Percentiles rank a stretch among this genome's conserved stretches.
Conservation (phyloP, 1,284 basidiomycete species). For the Microbotryum scabiosae region DNA sequence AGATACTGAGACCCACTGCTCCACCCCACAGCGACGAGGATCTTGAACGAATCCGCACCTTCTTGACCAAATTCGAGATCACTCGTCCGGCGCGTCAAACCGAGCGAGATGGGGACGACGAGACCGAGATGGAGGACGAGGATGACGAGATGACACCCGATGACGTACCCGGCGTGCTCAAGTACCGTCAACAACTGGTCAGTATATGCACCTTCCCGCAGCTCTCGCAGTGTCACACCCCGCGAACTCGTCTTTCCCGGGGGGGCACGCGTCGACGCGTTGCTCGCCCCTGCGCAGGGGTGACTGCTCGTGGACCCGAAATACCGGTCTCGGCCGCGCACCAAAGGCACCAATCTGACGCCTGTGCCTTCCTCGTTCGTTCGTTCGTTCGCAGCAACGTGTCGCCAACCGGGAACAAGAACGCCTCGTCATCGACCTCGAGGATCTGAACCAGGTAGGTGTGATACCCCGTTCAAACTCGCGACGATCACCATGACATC, state of each 20-base stretch:
- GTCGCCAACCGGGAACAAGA: constrained; percentile 89
- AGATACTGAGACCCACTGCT: not conserved
- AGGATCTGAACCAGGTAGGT: constrained; percentile 40
- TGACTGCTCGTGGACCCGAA: too few species aligned
- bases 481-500: not conserved
- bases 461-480: constrained; percentile 2
- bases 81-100: constrained; percentile 46
- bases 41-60: constrained; percentile 55
- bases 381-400: constrained; percentile 62
- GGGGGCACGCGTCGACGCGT: too few species aligned
- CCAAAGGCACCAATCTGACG: too few species aligned
- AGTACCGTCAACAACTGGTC: constrained; percentile 87
- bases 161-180: constrained; percentile 41
- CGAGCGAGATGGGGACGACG: constrained; percentile 57
- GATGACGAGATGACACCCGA: constrained; percentile 10
- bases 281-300: too few species aligned
- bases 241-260: too few species aligned
- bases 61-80: constrained; percentile 54
- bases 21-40: constrained; percentile 44
- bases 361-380: not conserved
- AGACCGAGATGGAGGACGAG: constrained; percentile 54
- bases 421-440: constrained; percentile 47
- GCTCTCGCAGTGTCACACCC: too few species aligned
- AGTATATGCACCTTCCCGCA: constrained; percentile 34
- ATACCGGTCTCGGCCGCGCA: too few species aligned